Evolutionary conservation across 352 stramenopile species (phyloP), one percentile per base, ranked within the genome.

Genomic region (Stramenopiles sp.): DNA sequence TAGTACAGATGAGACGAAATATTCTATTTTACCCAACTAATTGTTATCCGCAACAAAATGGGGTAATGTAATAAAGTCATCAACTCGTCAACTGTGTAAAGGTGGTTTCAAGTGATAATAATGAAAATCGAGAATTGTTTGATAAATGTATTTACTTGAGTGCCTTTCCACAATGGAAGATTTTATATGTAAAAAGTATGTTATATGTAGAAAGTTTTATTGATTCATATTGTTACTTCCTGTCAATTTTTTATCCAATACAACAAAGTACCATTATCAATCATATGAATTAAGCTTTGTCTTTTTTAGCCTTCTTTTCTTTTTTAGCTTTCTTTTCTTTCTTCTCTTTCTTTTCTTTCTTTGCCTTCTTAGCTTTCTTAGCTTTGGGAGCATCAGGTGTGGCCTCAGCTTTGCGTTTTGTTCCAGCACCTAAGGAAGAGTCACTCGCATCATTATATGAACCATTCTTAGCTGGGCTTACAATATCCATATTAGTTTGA

Each of bases 401-500:
- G n/a, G 35, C 10, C 10, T 19, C 18, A 10, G 35, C 38, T 10
- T 47, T 48, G 19, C 65, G 51, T 20, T 62, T 10, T 19, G 10
- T 19, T 19, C 10, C 19, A 10, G 35, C 35, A 22, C 19, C 35
- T 10, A 10, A 10, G n/a, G 35, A 39, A 22, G n/a, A 10, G 35
- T 22, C 35, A 39, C 10, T 19, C 10, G 10, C 19, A 39, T 39
- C 19, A 0, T 55, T 29, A 20, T 47, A 26, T 55, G 23, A 8
- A 50, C 38, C 45, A 48, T 48, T 1, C 23, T 20, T 23, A 35
- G 48, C 46, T 50, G 40, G 28, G 93, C 59, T 51, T 85, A 56
- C 10, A 68, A 58, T 42, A 68, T 74, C 18, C 95, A 79, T 48
- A 88, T 68, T 45, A 66, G 56, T 85, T 98, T 99, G 19, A 94